Percentiles rank a stretch among this genome's conserved stretches.
Conservation (phyloP, 768 basidiomycete species). For the Psilocybe subaeruginosa region DNA sequence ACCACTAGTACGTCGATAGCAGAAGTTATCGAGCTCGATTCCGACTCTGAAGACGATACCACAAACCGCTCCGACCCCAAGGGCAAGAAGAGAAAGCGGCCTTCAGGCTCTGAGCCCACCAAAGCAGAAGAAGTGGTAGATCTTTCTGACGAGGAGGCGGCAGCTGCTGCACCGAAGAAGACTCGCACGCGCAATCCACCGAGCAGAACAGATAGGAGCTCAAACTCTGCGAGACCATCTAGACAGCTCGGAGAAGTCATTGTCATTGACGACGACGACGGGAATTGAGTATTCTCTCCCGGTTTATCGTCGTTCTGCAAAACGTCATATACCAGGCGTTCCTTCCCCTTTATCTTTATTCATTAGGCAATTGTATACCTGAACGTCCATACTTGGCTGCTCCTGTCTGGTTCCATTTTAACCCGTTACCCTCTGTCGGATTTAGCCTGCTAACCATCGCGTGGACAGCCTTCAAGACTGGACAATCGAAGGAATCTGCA, state of each 20-base stretch:
- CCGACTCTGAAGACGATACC: constrained; percentile 26
- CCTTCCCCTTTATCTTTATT: background rate
- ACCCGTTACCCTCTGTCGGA: too few species aligned
- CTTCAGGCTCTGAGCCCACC: background rate
- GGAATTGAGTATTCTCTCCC: background rate
- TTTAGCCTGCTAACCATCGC: too few species aligned
- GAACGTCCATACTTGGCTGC: background rate
- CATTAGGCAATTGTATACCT: background rate
- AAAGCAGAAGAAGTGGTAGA: constrained; percentile 21
- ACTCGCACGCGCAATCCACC: constrained; percentile 20
- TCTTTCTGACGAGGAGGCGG: constrained; percentile 34
- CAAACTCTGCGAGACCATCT: constrained; percentile 18
- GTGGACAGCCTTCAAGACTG: too few species aligned
- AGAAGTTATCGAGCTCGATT: constrained; percentile 33
- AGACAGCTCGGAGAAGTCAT: constrained; percentile 43
- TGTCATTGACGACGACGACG: constrained; percentile 33
- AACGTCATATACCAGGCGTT: background rate
- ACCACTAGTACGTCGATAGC: constrained; percentile 3
- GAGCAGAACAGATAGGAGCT: constrained; percentile 10
- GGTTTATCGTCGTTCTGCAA: background rate
- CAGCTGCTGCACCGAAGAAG: constrained; percentile 22
- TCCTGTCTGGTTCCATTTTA: too few species aligned
- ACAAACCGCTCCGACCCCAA: constrained; percentile 5
- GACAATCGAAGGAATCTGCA: too few species aligned
- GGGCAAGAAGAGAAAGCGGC: constrained; percentile 21